Percentiles rank a stretch among this genome's conserved stretches.
Conservation (phyloP, 73 alveolate genomes). For the Uronychia binucleata region DNA sequence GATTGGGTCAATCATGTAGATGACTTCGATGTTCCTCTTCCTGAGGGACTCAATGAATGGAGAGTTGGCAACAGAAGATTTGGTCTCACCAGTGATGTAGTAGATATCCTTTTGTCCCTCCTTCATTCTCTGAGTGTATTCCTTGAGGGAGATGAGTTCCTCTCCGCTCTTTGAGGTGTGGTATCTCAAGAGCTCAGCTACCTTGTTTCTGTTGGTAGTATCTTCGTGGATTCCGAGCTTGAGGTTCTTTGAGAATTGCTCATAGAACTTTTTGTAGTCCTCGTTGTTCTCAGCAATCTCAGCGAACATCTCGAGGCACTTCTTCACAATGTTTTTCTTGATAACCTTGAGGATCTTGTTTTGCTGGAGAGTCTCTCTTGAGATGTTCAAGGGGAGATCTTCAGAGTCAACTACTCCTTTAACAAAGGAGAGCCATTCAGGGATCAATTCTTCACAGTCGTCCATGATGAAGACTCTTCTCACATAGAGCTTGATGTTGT, state of each 20-base stretch:
- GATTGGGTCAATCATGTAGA: conserved; percentile 99
- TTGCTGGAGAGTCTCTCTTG: conserved; percentile 99
- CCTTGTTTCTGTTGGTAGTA: conserved; percentile 95
- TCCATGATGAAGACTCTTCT: conserved; percentile 99
- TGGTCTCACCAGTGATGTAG: conserved; percentile 97
- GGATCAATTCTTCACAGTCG: conserved; percentile 99
- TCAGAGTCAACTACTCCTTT: conserved; percentile 99
- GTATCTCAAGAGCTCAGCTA: conserved; percentile 55
- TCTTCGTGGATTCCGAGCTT: conserved; percentile 99
- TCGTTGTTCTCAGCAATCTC: conserved; percentile 98
- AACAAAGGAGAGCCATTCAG: conserved; percentile 98
- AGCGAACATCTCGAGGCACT: conserved; percentile 98
- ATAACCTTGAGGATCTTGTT: conserved; percentile 98
- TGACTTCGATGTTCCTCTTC: conserved; percentile 98
- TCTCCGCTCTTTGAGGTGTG: conserved; percentile 92
- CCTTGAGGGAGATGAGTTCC: conserved; percentile 94
- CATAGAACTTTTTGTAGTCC: conserved; percentile 99
- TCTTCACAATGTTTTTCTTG: conserved; percentile 98
- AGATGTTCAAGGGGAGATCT: conserved; percentile 98
- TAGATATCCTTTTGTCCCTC: conserved; percentile 97
- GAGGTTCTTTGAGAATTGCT: conserved; percentile 97
- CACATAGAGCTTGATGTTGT: conserved; percentile 97
- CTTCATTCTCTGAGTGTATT: conserved; percentile 95
- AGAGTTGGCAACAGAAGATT: conserved; percentile 96
- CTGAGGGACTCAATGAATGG: conserved; percentile 99